Conservation (phyloP, 768 basidiomycete genomes). For the Collybiopsis luxurians region DNA sequence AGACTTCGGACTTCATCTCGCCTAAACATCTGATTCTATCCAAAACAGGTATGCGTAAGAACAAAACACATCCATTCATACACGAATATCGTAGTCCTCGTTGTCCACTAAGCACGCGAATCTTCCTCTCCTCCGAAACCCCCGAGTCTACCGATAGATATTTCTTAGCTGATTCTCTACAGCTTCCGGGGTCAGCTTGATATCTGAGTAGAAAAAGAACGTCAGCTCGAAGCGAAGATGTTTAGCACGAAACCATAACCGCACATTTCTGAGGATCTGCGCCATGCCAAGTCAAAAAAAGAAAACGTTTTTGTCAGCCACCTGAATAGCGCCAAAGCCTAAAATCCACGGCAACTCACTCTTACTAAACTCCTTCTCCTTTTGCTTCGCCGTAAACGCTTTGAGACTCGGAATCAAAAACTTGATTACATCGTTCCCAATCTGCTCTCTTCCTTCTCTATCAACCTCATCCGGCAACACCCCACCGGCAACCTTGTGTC, state of each 20-base stretch:
- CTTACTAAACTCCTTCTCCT: conserved; percentile 83
- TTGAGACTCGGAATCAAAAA: conserved; percentile 74
- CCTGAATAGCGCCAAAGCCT: too few relatives aligned
- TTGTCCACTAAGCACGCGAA: too few relatives aligned
- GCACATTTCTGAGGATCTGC: conserved; percentile 58
- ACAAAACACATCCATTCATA: too few relatives aligned
- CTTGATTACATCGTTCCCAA: conserved; percentile 74
- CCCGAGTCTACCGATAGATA: conserved; percentile 53
- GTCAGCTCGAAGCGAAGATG: conserved; percentile 12
- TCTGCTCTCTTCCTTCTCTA: conserved; percentile 39
- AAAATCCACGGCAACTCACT: conserved; percentile 41
- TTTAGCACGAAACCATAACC: conserved; percentile 11
- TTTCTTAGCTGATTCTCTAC: conserved; percentile 68
- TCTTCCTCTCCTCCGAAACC: too few relatives aligned
- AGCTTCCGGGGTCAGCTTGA: conserved; percentile 72
- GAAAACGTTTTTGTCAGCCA: too few relatives aligned
- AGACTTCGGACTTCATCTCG: too few relatives aligned
- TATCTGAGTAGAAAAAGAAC: conserved; percentile 46
- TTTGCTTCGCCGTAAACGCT: conserved; percentile 71
- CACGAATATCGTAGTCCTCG: too few relatives aligned
- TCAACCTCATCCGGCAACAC: conserved; percentile 72
- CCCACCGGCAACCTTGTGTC: conserved; percentile 59
- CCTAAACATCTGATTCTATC: too few relatives aligned
- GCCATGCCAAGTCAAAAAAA: background rate
- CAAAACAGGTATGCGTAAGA: too few relatives aligned